Conservation (phyloP, 2,329 filamentous ascomycete species). For the Colletotrichum horii region DNA sequence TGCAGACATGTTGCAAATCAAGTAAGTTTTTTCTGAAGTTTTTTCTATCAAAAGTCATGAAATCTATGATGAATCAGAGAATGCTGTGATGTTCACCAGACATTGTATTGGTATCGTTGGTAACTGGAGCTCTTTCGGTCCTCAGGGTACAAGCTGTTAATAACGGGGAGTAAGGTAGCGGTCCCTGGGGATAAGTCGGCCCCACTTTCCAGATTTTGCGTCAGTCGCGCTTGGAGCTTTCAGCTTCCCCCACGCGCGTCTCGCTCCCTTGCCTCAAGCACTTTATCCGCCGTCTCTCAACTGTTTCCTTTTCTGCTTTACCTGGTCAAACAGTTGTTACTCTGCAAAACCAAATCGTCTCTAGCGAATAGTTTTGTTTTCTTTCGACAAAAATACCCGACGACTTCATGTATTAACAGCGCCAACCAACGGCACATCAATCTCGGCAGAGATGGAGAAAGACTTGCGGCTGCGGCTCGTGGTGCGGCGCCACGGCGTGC, state of each 20-base stretch:
- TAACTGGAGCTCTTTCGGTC: neutral
- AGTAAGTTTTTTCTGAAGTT: too few relatives aligned
- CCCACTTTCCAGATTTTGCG: slow-evolving; percentile 20
- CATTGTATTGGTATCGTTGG: neutral
- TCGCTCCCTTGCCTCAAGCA: neutral
- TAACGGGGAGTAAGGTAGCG: neutral
- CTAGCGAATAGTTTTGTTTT: neutral
- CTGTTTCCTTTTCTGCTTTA: neutral
- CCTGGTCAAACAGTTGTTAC: neutral
- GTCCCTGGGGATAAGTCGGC: neutral
- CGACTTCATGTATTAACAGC: neutral
- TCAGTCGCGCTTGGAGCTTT: slow-evolving; percentile 17
- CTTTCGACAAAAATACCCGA: neutral
- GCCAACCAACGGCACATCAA: neutral
- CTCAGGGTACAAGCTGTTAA: neutral
- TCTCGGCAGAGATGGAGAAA: slow-evolving; percentile 26
- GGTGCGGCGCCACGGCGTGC: slow-evolving; percentile 75
- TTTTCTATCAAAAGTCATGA: neutral
- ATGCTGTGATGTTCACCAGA: neutral
- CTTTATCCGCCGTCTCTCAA: neutral
- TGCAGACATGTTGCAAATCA: neutral
- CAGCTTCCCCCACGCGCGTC: slow-evolving; percentile 7
- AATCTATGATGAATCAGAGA: neutral
- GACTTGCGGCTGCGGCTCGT: slow-evolving; percentile 75
- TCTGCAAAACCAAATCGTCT: neutral